Percentiles rank a stretch among this genome's conserved stretches.
Conservation (phyloP, 257 asterid species). For the Przewalskia tangutica region DNA sequence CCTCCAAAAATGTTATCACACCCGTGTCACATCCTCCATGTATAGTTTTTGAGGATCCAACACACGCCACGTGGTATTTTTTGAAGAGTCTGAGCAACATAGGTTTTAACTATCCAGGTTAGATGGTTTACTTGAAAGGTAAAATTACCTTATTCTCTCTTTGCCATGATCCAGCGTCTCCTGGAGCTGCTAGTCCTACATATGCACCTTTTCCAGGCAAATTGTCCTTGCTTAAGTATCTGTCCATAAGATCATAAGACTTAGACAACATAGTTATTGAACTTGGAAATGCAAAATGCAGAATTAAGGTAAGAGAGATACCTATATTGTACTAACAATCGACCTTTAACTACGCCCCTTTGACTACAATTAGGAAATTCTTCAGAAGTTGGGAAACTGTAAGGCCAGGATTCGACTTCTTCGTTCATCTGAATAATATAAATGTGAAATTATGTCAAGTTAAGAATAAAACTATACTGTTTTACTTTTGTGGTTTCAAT, state of each 20-base stretch:
- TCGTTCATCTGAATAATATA: slow-evolving; percentile 14
- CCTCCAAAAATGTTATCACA: background rate
- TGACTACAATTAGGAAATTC: slow-evolving; percentile 19
- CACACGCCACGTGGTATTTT: background rate
- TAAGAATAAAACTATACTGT: background rate
- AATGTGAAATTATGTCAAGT: background rate
- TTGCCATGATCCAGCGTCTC: slow-evolving; percentile 28
- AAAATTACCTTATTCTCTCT: slow-evolving; percentile 22
- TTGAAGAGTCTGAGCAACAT: background rate
- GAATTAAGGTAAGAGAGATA: background rate
- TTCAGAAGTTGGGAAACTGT: slow-evolving; percentile 24
- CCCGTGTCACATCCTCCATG: background rate
- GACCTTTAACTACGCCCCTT: slow-evolving; percentile 26
- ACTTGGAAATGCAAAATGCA: background rate
- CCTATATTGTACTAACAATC: slow-evolving; percentile 23
- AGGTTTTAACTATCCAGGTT: background rate
- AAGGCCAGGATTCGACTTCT: slow-evolving; percentile 30
- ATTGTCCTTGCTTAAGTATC: slow-evolving; percentile 13
- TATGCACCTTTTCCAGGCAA: slow-evolving; percentile 19
- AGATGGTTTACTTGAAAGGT: background rate
- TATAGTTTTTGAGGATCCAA: background rate
- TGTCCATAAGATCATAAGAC: background rate
- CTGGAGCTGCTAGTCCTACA: slow-evolving; percentile 24
- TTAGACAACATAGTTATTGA: background rate
- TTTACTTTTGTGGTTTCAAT: background rate